Percentiles rank a stretch among this genome's conserved stretches.
Evolutionary conservation across 805 yeast genomes (phyloP).

Genomic region (Soucietia sequanensis): DNA sequence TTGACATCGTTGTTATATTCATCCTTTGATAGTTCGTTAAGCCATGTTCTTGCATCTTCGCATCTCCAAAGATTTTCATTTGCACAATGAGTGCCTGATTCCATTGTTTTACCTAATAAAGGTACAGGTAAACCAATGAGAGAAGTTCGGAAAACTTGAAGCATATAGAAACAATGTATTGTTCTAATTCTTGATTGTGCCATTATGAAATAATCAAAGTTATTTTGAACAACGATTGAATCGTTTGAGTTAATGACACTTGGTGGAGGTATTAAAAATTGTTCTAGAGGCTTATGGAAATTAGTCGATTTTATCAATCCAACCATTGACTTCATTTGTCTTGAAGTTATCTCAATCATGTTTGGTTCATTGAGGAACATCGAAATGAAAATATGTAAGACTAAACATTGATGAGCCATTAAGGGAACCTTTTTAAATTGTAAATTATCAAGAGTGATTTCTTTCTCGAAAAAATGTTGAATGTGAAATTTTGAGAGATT

Average conservation of each 20-base stretch:
- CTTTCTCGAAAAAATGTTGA: conserved; percentile 61
- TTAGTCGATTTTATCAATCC: conserved; percentile 54
- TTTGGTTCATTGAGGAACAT: conserved; percentile 54
- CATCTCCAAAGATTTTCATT: conserved; percentile 62
- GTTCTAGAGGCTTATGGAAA: conserved; percentile 50
- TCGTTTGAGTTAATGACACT: conserved; percentile 19
- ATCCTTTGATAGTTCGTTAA: conserved; percentile 15
- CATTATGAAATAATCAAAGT: conserved; percentile 51
- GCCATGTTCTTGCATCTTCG: conserved; percentile 52
- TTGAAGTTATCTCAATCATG: conserved; percentile 49
- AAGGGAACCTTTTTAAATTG: conserved; percentile 54
- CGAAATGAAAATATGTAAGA: conserved; percentile 54
- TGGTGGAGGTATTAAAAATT: conserved; percentile 38
- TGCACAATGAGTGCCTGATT: conserved; percentile 64
- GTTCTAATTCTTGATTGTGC: conserved; percentile 59
- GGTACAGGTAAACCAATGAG: conserved; percentile 43
- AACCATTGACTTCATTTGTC: conserved; percentile 53
- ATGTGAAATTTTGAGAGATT: conserved; percentile 66
- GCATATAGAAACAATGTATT: conserved; percentile 48
- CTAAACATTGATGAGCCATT: conserved; percentile 55
- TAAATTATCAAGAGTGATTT: conserved; percentile 43
- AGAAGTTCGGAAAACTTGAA: conserved; percentile 47
- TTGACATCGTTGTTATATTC: conserved; percentile 15
- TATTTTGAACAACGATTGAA: conserved; percentile 31
- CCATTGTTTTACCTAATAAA: conserved; percentile 43